These are phyloP conservation scores for Colletotrichum noveboracense DNA, from an alignment of 2,329 filamentous ascomycete genomes.

Conservation along the genomic window DNA sequence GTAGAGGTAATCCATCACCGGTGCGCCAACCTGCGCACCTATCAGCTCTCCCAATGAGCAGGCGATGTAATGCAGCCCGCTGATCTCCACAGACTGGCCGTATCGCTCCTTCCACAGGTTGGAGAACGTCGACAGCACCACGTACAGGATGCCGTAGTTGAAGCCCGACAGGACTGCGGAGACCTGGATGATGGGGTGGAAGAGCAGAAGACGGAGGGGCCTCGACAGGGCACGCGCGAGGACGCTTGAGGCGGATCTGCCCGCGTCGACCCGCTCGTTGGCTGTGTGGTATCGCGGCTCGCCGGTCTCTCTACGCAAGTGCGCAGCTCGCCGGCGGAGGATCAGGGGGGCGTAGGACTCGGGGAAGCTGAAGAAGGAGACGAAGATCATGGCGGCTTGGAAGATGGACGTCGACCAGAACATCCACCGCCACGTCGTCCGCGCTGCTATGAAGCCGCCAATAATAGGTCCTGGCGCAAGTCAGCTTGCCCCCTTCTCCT, in stretches of 20 bases:
- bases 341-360: background rate
- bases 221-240: background rate
- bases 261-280: background rate
- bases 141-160: background rate
- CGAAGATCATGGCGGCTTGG: background rate
- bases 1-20: background rate
- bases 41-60: background rate
- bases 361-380: background rate
- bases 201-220: background rate
- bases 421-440: background rate
- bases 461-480: background rate
- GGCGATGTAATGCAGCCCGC: background rate
- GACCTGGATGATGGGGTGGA: background rate
- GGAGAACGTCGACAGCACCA: background rate
- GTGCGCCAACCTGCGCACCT: background rate
- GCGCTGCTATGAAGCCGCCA: background rate
- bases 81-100: background rate
- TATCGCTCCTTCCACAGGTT: background rate
- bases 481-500: background rate
- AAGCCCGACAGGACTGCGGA: background rate
- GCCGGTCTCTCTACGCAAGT: fast-evolving
- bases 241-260: background rate
- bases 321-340: background rate
- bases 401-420: background rate
- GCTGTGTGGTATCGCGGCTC: background rate